phyloP scores from a whole-genome alignment of 257 asterid species.

The Solanum clarkiae region DNA sequence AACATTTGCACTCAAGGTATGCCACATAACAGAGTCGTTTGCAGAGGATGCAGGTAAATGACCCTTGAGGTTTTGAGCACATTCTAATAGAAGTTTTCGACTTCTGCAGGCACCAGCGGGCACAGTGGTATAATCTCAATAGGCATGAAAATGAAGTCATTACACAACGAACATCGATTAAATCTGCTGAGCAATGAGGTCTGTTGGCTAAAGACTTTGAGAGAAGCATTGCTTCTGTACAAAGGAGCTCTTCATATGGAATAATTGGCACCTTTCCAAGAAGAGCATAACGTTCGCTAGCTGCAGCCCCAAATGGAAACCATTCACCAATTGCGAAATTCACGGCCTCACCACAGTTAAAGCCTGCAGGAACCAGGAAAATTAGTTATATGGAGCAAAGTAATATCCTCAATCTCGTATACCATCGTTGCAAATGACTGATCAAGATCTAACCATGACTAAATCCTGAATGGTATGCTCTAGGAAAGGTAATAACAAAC shows the following conservation, averaged over 20 bases:
- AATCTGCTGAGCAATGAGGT: background rate
- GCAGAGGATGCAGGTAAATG: slow-evolving; percentile 17
- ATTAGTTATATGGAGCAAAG: background rate
- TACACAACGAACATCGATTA: background rate
- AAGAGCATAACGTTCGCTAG: slow-evolving; percentile 18
- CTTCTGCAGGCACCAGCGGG: slow-evolving; percentile 16
- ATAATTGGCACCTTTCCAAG: slow-evolving; percentile 19
- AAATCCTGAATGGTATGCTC: slow-evolving; percentile 37
- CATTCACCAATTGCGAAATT: slow-evolving; percentile 26
- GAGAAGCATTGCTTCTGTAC: slow-evolving; percentile 29
- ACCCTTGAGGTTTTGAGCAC: slow-evolving; percentile 3
- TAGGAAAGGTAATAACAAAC: slow-evolving; percentile 32
- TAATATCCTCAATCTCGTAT: background rate
- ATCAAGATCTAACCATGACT: slow-evolving; percentile 24
- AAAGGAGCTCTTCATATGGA: slow-evolving; percentile 33
- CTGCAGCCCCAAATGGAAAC: slow-evolving; percentile 26
- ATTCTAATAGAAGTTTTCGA: background rate
- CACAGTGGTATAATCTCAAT: slow-evolving; percentile 17
- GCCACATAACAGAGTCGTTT: slow-evolving; percentile 31
- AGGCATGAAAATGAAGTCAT: slow-evolving; percentile 20
- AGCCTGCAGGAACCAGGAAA: slow-evolving; percentile 11
- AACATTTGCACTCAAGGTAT: slow-evolving; percentile 12
- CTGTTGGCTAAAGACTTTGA: background rate
- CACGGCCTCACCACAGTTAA: slow-evolving; percentile 40
- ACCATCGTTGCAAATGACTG: background rate